phyloP scores from a whole-genome alignment of 306 rosid genomes.

The Hippophae rhamnoides region DNA sequence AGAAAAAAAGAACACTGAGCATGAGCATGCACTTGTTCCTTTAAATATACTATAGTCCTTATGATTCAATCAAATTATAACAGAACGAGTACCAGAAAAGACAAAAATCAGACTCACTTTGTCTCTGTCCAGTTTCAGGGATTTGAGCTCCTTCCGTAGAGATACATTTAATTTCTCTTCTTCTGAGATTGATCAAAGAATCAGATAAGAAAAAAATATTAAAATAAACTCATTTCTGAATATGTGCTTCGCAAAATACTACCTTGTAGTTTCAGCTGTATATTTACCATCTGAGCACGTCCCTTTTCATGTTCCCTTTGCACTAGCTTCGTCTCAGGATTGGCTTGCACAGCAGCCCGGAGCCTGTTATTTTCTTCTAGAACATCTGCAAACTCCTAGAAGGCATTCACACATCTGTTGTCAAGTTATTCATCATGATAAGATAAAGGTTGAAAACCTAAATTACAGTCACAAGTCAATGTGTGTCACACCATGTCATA shows the following conservation, averaged over 20 bases:
- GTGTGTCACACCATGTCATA: neutral
- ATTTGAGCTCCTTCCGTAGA: conserved; percentile 63
- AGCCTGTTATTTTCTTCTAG: conserved; percentile 46
- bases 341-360: conserved; percentile 28
- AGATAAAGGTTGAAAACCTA: conserved; percentile 18
- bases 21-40: neutral
- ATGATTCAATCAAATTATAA: too few species aligned
- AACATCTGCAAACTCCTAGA: conserved; percentile 91
- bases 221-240: conserved; percentile 8
- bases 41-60: too few species aligned
- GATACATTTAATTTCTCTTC: conserved; percentile 60
- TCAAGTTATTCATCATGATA: conserved; percentile 88
- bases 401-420: conserved; percentile 96
- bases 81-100: neutral
- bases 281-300: conserved; percentile 34
- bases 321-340: conserved; percentile 47
- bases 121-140: conserved; percentile 45
- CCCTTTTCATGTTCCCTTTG: conserved; percentile 59
- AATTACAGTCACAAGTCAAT: neutral
- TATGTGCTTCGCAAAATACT: conserved; percentile 13
- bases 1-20: neutral
- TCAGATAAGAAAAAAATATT: conserved; percentile 1
- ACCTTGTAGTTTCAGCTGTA: conserved; percentile 54
- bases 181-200: conserved; percentile 36
- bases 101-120: conserved; percentile 43